phyloP scores from a whole-genome alignment of 2,329 filamentous ascomycete species.

The Aspergillus neoniger region DNA sequence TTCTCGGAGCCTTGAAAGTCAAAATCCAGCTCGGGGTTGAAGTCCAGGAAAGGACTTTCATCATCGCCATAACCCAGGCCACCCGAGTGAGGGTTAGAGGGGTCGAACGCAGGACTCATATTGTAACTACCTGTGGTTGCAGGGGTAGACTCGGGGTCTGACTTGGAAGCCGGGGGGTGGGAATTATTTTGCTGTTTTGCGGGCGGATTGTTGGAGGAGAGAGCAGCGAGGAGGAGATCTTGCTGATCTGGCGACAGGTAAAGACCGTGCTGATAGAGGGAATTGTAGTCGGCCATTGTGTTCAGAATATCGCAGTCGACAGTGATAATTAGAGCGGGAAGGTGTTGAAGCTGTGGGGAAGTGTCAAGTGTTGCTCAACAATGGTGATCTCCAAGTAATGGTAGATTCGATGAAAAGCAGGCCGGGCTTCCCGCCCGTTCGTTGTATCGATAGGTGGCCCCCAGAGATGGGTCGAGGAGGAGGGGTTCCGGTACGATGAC shows the following conservation, averaged over 20 bases:
- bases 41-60: conserved; percentile 82
- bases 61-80: conserved; percentile 58
- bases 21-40: conserved; percentile 77
- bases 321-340: background rate
- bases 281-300: conserved; percentile 42
- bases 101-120: conserved; percentile 37
- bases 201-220: conserved; percentile 66
- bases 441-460: conserved; percentile 21
- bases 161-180: conserved; percentile 24
- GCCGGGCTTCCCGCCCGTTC: conserved; percentile 40
- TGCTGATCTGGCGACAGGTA: conserved; percentile 76
- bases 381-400: background rate
- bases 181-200: conserved; percentile 31
- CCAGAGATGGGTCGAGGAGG: background rate
- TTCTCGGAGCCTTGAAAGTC: conserved; percentile 62
- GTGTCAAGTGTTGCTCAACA: background rate
- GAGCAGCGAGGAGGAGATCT: conserved; percentile 71
- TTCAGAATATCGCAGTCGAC: background rate
- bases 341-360: background rate
- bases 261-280: conserved; percentile 57
- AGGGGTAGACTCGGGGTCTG: conserved; percentile 30
- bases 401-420: conserved; percentile 10
- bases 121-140: conserved; percentile 44
- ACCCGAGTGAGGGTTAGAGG: conserved; percentile 40
- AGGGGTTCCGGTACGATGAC: conserved; percentile 4